phyloP scores from a whole-genome alignment of 2,329 filamentous ascomycete species.

The Epichloe sylvatica region DNA sequence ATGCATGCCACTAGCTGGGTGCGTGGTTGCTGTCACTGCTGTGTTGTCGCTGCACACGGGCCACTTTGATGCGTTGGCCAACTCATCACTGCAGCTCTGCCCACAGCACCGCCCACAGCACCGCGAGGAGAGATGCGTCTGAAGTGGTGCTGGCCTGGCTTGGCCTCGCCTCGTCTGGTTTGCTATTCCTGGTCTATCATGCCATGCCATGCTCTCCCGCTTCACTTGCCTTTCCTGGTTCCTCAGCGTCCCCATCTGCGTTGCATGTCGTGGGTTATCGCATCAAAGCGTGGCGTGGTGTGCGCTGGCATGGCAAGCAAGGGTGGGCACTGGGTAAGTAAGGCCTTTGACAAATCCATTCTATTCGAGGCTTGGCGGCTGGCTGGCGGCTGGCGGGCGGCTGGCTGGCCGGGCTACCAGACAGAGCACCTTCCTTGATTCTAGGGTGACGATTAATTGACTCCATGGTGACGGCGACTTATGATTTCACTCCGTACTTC shows the following conservation, averaged over 20 bases:
- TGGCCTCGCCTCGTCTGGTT: not conserved
- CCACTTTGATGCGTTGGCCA: slow-evolving; percentile 29
- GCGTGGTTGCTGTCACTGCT: slow-evolving; percentile 1
- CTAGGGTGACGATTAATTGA: too few relatives aligned
- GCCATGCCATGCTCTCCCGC: not conserved
- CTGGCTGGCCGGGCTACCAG: too few relatives aligned
- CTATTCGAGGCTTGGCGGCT: not conserved
- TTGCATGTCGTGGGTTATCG: not conserved
- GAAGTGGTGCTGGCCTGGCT: not conserved
- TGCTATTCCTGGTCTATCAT: not conserved
- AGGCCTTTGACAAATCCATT: not conserved
- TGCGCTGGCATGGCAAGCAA: not conserved
- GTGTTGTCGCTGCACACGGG: slow-evolving; percentile 22
- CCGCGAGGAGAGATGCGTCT: slow-evolving; percentile 8
- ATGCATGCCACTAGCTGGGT: not conserved
- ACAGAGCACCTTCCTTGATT: too few relatives aligned
- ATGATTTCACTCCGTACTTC: too few relatives aligned
- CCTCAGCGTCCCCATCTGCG: not conserved
- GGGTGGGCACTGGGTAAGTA: too few relatives aligned
- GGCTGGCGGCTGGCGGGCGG: too few relatives aligned
- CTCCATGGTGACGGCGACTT: too few relatives aligned
- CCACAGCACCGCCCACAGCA: slow-evolving; percentile 16
- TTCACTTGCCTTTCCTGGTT: slow-evolving; percentile 4
- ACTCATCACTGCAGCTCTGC: slow-evolving; percentile 28
- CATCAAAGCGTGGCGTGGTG: not conserved